Conservation (phyloP, 352 stramenopile genomes). For the Globisporangium barbulae region DNA sequence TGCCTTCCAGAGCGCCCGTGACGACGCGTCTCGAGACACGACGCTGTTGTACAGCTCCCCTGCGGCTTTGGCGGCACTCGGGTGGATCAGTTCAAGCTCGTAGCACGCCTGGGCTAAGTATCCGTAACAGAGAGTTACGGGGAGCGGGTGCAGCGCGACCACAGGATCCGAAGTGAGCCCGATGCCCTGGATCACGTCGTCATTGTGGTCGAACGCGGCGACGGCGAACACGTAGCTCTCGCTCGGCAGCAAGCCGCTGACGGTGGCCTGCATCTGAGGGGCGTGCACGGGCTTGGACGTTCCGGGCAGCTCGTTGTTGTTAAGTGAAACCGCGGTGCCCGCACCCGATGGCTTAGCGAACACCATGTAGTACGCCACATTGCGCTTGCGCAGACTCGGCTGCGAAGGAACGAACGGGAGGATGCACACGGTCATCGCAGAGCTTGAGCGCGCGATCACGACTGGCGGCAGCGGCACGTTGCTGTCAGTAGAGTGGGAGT, state of each 20-base stretch:
- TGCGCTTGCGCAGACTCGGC: constrained; percentile 22
- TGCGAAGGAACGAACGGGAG: constrained; percentile 31
- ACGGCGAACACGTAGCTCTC: constrained; percentile 85
- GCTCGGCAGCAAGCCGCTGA: constrained; percentile 57
- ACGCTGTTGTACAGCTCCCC: constrained; percentile 45
- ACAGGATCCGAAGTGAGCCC: constrained; percentile 60
- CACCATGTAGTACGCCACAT: constrained; percentile 70
- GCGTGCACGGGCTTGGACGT: constrained; percentile 51
- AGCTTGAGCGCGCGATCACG: constrained; percentile 52
- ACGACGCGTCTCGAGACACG: constrained; percentile 29
- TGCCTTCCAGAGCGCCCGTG: constrained; percentile 38
- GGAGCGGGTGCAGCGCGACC: constrained; percentile 62
- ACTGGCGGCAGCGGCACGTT: constrained; percentile 37
- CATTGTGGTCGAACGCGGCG: constrained; percentile 63
- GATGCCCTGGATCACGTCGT: constrained; percentile 65
- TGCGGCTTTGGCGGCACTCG: constrained; percentile 35
- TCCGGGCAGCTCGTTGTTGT: constrained; percentile 59
- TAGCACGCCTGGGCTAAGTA: constrained; percentile 62
- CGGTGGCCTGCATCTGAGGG: constrained; percentile 23
- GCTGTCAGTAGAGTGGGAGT: neutral
- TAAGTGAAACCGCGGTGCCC: constrained; percentile 76
- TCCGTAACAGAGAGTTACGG: constrained; percentile 61
- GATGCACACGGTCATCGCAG: constrained; percentile 47
- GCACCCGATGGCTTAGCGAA: constrained; percentile 68
- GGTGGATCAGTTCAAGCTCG: constrained; percentile 23